Evolutionary conservation across 192 early-diverging fungal genomes (phyloP).

Genomic region (Dimargaris cristalligena): DNA sequence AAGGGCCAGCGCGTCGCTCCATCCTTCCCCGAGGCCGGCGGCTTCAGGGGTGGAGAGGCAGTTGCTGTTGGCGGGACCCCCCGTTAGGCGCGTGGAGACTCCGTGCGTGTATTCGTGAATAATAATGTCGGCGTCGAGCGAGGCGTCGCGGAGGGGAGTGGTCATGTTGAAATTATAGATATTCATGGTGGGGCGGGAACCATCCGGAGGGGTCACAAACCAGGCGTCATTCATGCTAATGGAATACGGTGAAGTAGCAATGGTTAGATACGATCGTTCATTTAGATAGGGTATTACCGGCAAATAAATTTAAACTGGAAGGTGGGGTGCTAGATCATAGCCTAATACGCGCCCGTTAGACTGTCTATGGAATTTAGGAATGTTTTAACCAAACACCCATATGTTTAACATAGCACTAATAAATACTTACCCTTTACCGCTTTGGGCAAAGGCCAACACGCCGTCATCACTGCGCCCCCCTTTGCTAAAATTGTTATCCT

Average conservation of each 20-base stretch:
- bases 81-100: conserved; percentile 43
- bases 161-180: conserved; percentile 32
- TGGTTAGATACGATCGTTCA: too few relatives aligned
- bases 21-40: conserved; percentile 49
- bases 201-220: conserved; percentile 43
- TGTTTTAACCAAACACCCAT: too few relatives aligned
- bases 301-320: too few relatives aligned
- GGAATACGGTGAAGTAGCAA: too few relatives aligned
- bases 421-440: conserved; percentile 14
- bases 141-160: conserved; percentile 34
- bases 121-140: conserved; percentile 34
- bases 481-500: conserved; percentile 29
- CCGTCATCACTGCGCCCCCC: conserved; percentile 28
- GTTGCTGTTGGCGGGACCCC: conserved; percentile 38
- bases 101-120: conserved; percentile 49
- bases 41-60: conserved; percentile 34
- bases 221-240: conserved; percentile 36
- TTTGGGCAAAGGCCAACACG: conserved; percentile 32
- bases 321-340: too few relatives aligned
- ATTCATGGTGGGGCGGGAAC: conserved; percentile 28
- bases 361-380: too few relatives aligned
- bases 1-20: conserved; percentile 33
- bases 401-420: too few relatives aligned
- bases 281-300: too few relatives aligned
- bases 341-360: too few relatives aligned